These are phyloP conservation scores for Colletotrichum noveboracense DNA, from an alignment of 2,329 filamentous ascomycete species.

Conservation along the genomic window DNA sequence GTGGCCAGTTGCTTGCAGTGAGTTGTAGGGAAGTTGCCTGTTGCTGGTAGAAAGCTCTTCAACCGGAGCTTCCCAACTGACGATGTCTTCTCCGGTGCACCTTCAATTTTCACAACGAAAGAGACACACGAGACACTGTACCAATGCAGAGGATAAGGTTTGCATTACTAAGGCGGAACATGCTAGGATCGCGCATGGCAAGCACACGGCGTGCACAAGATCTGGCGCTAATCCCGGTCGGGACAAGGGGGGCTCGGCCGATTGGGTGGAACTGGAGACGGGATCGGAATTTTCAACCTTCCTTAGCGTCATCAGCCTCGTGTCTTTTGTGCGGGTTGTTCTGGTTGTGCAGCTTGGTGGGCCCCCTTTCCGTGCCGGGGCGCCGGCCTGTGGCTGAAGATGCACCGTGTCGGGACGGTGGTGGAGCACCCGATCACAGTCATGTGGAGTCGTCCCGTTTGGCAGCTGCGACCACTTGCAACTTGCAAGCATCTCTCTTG, in stretches of 20 bases:
- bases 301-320: slow-evolving; percentile 15
- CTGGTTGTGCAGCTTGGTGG: slow-evolving; percentile 2
- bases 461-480: slow-evolving; percentile 18
- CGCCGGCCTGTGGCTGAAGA: slow-evolving; percentile 1
- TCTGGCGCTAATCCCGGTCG: slow-evolving; percentile 8
- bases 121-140: background rate
- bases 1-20: background rate
- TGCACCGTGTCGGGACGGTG: background rate
- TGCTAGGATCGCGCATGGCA: slow-evolving; percentile 3
- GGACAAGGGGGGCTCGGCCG: background rate
- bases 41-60: background rate
- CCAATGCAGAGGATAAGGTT: slow-evolving; percentile 22
- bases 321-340: slow-evolving; percentile 15
- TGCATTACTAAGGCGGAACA: slow-evolving; percentile 21
- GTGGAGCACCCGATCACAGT: background rate
- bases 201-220: slow-evolving; percentile 17
- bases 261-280: slow-evolving; percentile 13
- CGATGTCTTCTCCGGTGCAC: background rate
- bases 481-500: background rate
- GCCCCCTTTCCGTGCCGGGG: background rate
- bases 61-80: background rate
- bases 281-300: slow-evolving; percentile 12
- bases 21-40: slow-evolving; percentile 10
- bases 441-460: background rate
- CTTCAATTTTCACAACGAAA: background rate